Conservation (phyloP, 2,329 filamentous ascomycete species). For the Pestalotiopsis sp. region DNA sequence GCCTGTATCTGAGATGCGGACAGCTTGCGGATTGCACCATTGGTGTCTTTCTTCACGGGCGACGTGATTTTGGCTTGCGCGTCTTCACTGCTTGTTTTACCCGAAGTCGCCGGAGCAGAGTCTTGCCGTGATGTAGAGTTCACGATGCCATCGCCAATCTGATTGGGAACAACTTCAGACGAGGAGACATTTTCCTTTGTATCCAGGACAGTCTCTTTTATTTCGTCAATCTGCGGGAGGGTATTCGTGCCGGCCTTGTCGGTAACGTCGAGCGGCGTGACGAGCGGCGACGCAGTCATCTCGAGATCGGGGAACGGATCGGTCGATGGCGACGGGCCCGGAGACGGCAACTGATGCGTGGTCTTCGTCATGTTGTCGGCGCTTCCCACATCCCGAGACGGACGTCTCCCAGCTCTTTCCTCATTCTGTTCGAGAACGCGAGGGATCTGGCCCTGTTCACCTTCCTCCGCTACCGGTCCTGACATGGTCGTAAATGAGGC, state of each 20-base stretch:
- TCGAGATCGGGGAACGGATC: conserved; percentile 28
- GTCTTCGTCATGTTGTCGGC: not conserved
- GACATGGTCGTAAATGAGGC: conserved; percentile 7
- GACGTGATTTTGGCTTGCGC: conserved; percentile 26
- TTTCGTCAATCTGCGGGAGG: not conserved
- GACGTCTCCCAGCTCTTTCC: conserved; percentile 23
- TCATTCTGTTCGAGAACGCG: conserved; percentile 5
- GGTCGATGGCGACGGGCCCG: conserved; percentile 18
- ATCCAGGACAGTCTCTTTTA: not conserved
- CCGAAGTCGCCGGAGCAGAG: not conserved
- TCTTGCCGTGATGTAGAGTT: conserved; percentile 9
- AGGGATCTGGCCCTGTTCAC: not conserved
- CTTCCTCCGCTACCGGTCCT: conserved; percentile 3
- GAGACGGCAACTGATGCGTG: conserved; percentile 13
- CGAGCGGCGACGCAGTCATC: conserved; percentile 23
- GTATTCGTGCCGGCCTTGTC: not conserved
- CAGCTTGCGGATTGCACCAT: conserved; percentile 54
- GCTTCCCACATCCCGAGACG: conserved; percentile 19
- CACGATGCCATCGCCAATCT: conserved; percentile 1
- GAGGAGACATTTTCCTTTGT: conserved; percentile 9
- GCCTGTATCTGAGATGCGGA: conserved; percentile 63
- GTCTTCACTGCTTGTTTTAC: not conserved
- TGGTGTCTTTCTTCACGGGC: conserved; percentile 24
- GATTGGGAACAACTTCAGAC: not conserved
- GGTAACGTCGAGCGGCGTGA: conserved; percentile 17